Percentiles rank a stretch among this genome's conserved stretches.
Conservation (phyloP, 2,329 filamentous ascomycete genomes). For the Xylariales sp. region DNA sequence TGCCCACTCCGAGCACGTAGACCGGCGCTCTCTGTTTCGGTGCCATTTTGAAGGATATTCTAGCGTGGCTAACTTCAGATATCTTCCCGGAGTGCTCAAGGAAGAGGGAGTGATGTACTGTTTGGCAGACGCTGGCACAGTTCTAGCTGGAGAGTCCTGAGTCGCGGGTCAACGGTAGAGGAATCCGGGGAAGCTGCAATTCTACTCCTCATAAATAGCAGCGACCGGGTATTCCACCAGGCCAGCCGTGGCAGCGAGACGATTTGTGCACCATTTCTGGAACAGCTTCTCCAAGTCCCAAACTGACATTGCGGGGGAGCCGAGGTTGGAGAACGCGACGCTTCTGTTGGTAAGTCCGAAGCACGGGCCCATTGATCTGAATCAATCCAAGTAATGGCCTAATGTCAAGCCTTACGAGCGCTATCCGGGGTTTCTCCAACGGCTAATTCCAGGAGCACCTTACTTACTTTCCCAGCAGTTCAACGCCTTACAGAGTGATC, state of each 20-base stretch:
- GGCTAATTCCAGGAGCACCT: too few species aligned
- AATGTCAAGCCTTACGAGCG: not conserved
- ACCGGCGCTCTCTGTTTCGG: slow-evolving; percentile 30
- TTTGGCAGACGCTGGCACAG: not conserved
- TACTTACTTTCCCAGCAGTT: too few species aligned
- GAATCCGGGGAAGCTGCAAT: not conserved
- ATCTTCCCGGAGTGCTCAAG: not conserved
- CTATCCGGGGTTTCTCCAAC: too few species aligned
- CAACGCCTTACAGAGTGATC: too few species aligned
- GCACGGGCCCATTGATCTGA: not conserved
- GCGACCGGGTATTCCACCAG: not conserved
- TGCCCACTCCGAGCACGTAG: slow-evolving; percentile 95
- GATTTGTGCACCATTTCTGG: too few species aligned
- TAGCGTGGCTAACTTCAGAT: not conserved
- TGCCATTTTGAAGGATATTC: not conserved
- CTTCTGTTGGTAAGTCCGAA: not conserved
- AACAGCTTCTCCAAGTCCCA: slow-evolving; percentile 2
- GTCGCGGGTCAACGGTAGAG: not conserved
- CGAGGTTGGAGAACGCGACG: slow-evolving; percentile 2
- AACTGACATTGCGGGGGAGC: slow-evolving; percentile 4
- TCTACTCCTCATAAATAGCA: not conserved
- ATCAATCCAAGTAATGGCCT: not conserved
- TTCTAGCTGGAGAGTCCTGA: not conserved
- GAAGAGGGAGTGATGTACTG: not conserved
- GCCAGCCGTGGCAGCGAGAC: too few species aligned